phyloP scores from a whole-genome alignment of 768 basidiomycete species.

The Lentinula boryana region DNA sequence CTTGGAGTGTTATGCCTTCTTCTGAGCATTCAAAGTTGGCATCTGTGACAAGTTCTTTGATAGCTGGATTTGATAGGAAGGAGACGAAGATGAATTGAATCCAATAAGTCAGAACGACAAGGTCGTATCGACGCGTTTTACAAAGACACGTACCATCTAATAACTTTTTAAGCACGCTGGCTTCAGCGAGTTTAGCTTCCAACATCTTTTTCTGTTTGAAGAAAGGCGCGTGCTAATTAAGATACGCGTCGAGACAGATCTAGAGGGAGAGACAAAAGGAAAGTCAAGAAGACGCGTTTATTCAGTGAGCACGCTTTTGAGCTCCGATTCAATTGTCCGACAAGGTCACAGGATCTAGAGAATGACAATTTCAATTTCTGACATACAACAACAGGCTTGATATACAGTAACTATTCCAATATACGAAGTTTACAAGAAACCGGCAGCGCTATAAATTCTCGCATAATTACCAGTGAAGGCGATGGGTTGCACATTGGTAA shows the following conservation, averaged over 20 bases:
- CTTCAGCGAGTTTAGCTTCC: conserved; percentile 88
- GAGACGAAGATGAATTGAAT: neutral
- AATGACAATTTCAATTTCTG: too few relatives aligned
- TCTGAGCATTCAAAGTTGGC: conserved; percentile 98
- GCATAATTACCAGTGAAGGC: conserved; percentile 65
- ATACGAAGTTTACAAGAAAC: too few relatives aligned
- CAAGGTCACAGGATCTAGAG: neutral
- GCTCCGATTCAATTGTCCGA: neutral
- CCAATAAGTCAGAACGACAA: neutral
- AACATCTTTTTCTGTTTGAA: conserved; percentile 45
- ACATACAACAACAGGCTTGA: too few relatives aligned
- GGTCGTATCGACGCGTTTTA: neutral
- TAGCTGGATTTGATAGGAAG: conserved; percentile 44
- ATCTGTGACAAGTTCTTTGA: conserved; percentile 97
- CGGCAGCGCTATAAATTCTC: neutral
- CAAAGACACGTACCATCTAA: conserved; percentile 66
- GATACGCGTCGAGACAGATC: neutral
- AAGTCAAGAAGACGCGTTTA: neutral
- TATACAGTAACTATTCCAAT: too few relatives aligned
- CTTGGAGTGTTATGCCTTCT: conserved; percentile 91
- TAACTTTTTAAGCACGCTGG: conserved; percentile 85
- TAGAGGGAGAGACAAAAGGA: neutral
- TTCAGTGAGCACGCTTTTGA: neutral
- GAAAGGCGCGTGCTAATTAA: conserved; percentile 9
- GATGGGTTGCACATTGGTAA: conserved; percentile 90